Evolutionary conservation across 2,329 filamentous ascomycete genomes (phyloP).

Genomic region (Chaetomium globosum): DNA sequence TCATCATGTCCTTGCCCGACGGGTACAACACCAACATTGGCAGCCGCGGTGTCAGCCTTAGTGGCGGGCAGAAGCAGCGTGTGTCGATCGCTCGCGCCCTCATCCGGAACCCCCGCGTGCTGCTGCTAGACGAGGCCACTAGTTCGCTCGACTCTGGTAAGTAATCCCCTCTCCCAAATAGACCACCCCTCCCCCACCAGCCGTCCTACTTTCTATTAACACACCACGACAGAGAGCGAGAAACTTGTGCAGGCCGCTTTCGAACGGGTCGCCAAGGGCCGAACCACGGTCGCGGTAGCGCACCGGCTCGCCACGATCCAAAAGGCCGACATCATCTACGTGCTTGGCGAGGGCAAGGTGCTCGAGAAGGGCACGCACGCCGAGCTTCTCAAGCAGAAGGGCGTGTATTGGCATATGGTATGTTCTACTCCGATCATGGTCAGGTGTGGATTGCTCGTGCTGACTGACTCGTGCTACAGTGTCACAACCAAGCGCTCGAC

Average conservation of each 20-base stretch:
- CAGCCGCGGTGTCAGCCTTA: conserved; percentile 64
- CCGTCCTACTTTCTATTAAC: conserved; percentile 13
- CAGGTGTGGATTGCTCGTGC: conserved; percentile 7
- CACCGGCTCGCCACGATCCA: conserved; percentile 77
- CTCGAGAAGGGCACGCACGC: conserved; percentile 57
- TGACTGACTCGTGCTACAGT: conserved; percentile 45
- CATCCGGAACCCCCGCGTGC: conserved; percentile 64
- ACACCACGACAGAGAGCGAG: conserved; percentile 45
- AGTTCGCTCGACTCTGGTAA: conserved; percentile 62
- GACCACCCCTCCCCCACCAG: no score
- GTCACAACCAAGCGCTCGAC: conserved; percentile 62
- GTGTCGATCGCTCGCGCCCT: conserved; percentile 70
- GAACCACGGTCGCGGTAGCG: conserved; percentile 74
- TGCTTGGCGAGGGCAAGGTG: conserved; percentile 67
- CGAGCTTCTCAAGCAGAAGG: conserved; percentile 55
- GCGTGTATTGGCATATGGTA: conserved; percentile 63
- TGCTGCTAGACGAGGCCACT: conserved; percentile 74
- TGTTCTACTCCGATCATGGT: conserved; percentile 39
- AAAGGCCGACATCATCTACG: conserved; percentile 78
- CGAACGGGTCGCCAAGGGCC: conserved; percentile 61
- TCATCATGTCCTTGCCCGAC: conserved; percentile 66
- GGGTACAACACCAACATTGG: conserved; percentile 71
- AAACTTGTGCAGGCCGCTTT: conserved; percentile 68
- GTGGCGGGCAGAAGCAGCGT: conserved; percentile 73
- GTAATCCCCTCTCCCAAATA: conserved; percentile 11